Conservation (phyloP, 1,284 basidiomycete genomes). For the Acaromyces ingoldii region DNA sequence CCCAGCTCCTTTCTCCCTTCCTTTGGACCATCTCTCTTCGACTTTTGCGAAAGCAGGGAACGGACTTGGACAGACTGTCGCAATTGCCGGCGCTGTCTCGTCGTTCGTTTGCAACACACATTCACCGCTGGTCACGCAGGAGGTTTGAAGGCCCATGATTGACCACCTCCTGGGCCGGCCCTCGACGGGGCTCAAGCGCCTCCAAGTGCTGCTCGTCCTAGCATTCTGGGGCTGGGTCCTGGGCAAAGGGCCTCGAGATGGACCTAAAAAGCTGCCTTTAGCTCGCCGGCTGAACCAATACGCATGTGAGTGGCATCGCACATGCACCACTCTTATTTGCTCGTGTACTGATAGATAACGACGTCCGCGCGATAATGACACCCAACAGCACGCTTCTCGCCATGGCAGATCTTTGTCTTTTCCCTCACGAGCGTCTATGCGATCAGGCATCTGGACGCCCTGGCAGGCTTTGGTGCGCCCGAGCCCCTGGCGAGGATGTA, state of each 20-base stretch:
- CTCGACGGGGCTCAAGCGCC: constrained; percentile 36
- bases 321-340: neutral
- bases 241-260: constrained; percentile 22
- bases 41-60: neutral
- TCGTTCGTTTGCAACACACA: too few species aligned
- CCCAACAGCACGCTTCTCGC: constrained; percentile 74
- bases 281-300: constrained; percentile 18
- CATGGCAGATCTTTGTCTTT: constrained; percentile 86
- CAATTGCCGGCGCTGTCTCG: neutral
- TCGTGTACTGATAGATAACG: neutral
- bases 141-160: constrained; percentile 30
- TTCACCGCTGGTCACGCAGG: too few species aligned
- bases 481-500: constrained; percentile 80
- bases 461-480: constrained; percentile 80
- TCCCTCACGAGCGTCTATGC: constrained; percentile 81
- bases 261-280: constrained; percentile 19
- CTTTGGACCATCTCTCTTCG: too few species aligned
- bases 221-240: constrained; percentile 34
- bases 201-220: constrained; percentile 38
- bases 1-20: too few species aligned
- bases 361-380: too few species aligned
- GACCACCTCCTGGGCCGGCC: constrained; percentile 44
- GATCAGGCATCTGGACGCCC: constrained; percentile 76
- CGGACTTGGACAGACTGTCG: neutral
- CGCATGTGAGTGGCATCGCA: constrained; percentile 11